A percentile compares a stretch with the other conserved stretches of the same genome.
These are phyloP conservation scores for Leccinum pachyderme DNA, from an alignment of 1,284 basidiomycete genomes.

Conservation along the genomic window DNA sequence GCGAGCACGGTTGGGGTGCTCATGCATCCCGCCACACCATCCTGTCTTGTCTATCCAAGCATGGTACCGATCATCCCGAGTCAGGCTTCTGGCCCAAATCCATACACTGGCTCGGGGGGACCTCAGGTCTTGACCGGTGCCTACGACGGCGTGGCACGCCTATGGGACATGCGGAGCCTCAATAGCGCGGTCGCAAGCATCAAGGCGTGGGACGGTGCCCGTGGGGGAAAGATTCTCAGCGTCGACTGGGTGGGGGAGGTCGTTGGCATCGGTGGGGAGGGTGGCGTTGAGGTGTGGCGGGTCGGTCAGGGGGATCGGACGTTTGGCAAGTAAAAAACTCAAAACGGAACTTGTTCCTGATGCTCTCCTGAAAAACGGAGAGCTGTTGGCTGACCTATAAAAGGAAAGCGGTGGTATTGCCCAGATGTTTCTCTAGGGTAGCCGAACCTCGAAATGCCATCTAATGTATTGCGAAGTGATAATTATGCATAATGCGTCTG, in stretches of 20 bases:
- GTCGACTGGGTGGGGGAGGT: conserved; percentile 77
- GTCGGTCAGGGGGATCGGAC: conserved; percentile 35
- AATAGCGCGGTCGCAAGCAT: conserved; percentile 68
- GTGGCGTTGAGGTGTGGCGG: conserved; percentile 80
- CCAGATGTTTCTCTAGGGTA: neutral
- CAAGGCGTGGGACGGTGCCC: conserved; percentile 50
- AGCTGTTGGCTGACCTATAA: neutral
- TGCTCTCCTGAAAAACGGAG: neutral
- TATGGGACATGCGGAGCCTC: conserved; percentile 84
- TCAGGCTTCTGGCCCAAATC: neutral
- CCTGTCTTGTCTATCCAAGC: conserved; percentile 57
- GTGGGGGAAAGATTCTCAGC: conserved; percentile 59
- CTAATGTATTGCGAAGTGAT: neutral
- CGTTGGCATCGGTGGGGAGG: conserved; percentile 80
- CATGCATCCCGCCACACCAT: conserved; percentile 71
- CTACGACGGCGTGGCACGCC: conserved; percentile 78
- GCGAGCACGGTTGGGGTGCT: conserved; percentile 53
- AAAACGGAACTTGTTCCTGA: neutral
- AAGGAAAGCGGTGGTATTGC: neutral
- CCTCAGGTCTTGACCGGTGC: conserved; percentile 74
- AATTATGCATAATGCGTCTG: neutral
- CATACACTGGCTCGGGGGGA: neutral
- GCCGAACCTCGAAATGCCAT: neutral
- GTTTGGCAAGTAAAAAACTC: neutral
- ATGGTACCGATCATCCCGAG: conserved; percentile 8